Percentiles rank a stretch among this genome's conserved stretches.
Conservation (phyloP, 164 flowering plant species). For the Nymphaea colorata region DNA sequence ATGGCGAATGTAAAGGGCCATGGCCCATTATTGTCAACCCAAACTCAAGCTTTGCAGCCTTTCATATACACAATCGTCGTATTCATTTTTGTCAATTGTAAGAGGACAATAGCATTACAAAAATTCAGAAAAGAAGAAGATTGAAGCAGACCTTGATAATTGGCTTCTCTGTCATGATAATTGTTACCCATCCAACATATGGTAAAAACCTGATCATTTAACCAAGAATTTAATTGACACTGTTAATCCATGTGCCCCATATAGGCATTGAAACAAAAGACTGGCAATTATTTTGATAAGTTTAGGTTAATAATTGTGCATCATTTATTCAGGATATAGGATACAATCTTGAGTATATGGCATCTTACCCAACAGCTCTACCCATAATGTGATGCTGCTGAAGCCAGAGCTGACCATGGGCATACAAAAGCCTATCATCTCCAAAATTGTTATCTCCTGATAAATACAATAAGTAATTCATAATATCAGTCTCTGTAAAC, state of each 20-base stretch:
- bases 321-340: too few relatives aligned
- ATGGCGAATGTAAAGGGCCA: too few relatives aligned
- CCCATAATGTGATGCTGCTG: conserved; percentile 59
- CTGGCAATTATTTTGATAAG: too few relatives aligned
- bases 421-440: conserved; percentile 52
- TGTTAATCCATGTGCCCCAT: too few relatives aligned
- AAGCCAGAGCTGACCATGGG: conserved; percentile 55
- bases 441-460: conserved; percentile 48
- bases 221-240: neutral
- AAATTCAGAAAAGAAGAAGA: neutral
- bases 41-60: neutral
- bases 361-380: conserved; percentile 58
- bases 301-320: too few relatives aligned
- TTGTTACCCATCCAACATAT: conserved; percentile 28
- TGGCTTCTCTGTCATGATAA: conserved; percentile 31
- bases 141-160: conserved; percentile 21
- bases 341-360: too few relatives aligned
- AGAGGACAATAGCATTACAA: too few relatives aligned
- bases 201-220: conserved; percentile 23
- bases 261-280: too few relatives aligned
- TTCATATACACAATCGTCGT: neutral
- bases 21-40: too few relatives aligned
- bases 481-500: too few relatives aligned
- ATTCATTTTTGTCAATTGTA: neutral
- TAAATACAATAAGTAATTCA: neutral